Evolutionary conservation across 306 rosid genomes (phyloP), one percentile per base, ranked within the genome.

Genomic region (Nissolia schottii): DNA sequence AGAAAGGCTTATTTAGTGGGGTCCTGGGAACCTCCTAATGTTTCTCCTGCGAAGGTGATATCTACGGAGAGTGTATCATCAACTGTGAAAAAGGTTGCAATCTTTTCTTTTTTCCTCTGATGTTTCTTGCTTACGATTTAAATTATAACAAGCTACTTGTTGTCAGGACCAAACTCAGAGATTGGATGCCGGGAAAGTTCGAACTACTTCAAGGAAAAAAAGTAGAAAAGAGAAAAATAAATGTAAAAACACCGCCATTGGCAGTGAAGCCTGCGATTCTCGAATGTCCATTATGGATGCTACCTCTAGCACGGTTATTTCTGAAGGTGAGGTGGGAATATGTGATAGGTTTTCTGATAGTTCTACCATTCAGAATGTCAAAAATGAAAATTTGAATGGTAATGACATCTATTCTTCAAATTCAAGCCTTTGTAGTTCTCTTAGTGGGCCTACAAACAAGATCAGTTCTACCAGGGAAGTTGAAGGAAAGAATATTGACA

Each of bases 161-260:
- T 77, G 73, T 63, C 97, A 93, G 97, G 97, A 84, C 70, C 82
- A 60, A 74, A 78, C 61, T 62, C 80, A n/a, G 70, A 73, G 71
- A 78, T 72, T 22, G 70, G 71, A 63, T 54, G 66, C 56, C 71
- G 86, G 85, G 63, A 87, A 88, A 83, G 72, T 64, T 84, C 90
- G 80, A 72, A 80, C 84, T 49, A 54, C 87, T 77, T 53, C 83
- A 45, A 88, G 84, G n/a, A n/a, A n/a, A 84, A 93, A 78, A 89
- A 77, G 72, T 72, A 83, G 83, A 78, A 86, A 86, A 82, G 86
- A 81, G 66, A 93, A 82, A 81, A 84, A 80, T 57, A 89, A 85
- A 81, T 84, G 54, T 58, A 90, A 84, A 78, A 82, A 25, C 20
- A 56, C 65, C 61, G 67, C 69, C 61, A 67, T 75, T 71, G 76